phyloP scores from a whole-genome alignment of 1,139 yeast species.

The Arxiozyma bovina region DNA sequence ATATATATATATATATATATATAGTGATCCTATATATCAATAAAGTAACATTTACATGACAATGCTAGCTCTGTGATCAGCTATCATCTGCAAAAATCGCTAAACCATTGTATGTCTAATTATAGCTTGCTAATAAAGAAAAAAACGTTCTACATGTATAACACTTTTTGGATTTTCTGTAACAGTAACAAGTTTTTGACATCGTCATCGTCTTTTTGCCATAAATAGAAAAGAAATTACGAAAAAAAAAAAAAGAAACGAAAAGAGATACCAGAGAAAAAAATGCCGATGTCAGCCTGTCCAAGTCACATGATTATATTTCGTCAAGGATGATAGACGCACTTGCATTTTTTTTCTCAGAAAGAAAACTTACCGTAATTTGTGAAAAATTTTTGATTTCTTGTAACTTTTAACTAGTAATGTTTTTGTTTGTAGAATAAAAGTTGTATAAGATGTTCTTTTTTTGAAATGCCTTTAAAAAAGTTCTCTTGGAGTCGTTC shows the following conservation, averaged over 20 bases:
- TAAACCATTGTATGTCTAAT: too few relatives aligned
- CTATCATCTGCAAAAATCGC: too few relatives aligned
- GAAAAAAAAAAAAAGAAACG: too few relatives aligned
- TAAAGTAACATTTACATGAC: not conserved
- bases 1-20: not conserved
- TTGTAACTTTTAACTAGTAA: not conserved
- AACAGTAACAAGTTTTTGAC: too few relatives aligned
- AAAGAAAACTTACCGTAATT: not conserved
- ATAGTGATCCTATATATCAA: not conserved
- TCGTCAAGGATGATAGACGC: constrained; percentile 11
- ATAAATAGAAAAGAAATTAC: not conserved
- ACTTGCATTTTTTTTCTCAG: not conserved
- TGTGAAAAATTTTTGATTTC: not conserved
- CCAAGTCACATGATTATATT: not conserved
- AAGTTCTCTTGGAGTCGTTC: too few relatives aligned
- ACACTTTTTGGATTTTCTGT: not conserved
- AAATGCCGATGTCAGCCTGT: not conserved
- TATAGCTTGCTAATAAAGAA: too few relatives aligned
- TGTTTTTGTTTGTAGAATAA: not conserved
- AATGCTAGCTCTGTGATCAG: not conserved
- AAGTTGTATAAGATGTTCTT: not conserved
- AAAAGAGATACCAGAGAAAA: too few relatives aligned
- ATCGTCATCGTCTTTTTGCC: not conserved
- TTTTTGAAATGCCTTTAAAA: too few relatives aligned
- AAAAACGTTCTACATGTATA: too few relatives aligned